Evolutionary conservation across 768 basidiomycete species (phyloP), one percentile per base, ranked within the genome.

Genomic region (Hortiboletus campestris): DNA sequence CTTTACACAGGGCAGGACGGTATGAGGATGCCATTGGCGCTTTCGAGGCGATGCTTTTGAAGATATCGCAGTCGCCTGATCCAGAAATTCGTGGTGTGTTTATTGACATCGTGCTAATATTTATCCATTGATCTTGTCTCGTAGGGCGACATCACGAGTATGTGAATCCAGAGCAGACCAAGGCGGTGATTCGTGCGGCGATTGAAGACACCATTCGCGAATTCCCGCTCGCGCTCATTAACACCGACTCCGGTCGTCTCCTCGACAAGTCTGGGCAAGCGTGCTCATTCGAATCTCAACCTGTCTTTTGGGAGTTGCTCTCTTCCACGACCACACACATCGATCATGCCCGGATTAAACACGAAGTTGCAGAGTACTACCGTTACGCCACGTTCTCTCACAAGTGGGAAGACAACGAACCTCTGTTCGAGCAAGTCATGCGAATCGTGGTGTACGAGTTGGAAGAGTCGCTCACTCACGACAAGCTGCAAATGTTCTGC

Each of bases 11-110:
- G 22, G 35, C 35, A 4, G 52, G 40, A n/a, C 11, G n/a, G 5
- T 34, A 52, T 17, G 38, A 31, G 1, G 16, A 42, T 20, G 52
- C 46, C 1, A 40, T 51, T 9, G n/a, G 17, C 5, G 40, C 40
- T 20, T 47, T 46, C 12, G 40, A 60, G 31, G 31, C 3, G 2
- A 60, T 55, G 57, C 38, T 60, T 6, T 55, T 22, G 6, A 50
- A 40, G 45, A 34, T 51, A 13, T 16, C n/a, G 3, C 25, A 58
- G 16, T 60, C 59, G 6, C 19, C 22, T 6, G 16, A 50, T 32
- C 32, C 20, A 6, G 31, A 20, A 5, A 16, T 38, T 12, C 46
- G 34, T 8, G 19, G 56, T 57, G 14, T 50, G 49, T 2, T 13
- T 7, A 28, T 13, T 14, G 2, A 36, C 12, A 16, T 34, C 7